Conservation (phyloP, 2,329 filamentous ascomycete genomes). For the Pyricularia sp. region DNA sequence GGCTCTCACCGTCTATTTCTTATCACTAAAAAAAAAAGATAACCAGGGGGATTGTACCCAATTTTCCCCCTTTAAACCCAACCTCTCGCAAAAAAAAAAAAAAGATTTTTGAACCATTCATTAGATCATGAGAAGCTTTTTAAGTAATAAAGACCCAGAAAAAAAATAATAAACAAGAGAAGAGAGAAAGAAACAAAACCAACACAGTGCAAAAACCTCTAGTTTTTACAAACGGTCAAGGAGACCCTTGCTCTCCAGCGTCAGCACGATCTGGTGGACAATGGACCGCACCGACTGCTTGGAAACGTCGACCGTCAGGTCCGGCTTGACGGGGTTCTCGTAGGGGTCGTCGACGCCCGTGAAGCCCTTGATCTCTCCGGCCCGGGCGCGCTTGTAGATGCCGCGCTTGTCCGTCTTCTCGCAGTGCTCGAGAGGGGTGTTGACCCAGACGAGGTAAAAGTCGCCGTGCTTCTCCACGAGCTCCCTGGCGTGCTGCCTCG, state of each 20-base stretch:
- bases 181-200: not conserved
- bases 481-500: conserved; percentile 66
- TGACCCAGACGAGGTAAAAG: conserved; percentile 93
- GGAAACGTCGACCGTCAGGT: conserved; percentile 73
- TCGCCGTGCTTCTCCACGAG: conserved; percentile 76
- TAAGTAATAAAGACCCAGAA: not conserved
- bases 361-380: conserved; percentile 93
- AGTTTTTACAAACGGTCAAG: conserved; percentile 53
- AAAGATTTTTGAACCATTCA: not conserved
- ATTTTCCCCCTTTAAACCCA: not conserved
- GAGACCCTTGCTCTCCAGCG: conserved; percentile 81
- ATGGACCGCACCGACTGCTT: conserved; percentile 83
- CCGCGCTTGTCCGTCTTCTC: conserved; percentile 93
- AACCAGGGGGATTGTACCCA: not conserved
- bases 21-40: not conserved
- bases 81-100: not conserved
- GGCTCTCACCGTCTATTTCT: not conserved
- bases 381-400: conserved; percentile 71
- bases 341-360: conserved; percentile 97
- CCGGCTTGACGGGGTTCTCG: conserved; percentile 67
- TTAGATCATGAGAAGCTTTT: not conserved
- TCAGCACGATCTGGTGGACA: conserved; percentile 89
- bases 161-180: not conserved
- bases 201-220: not conserved
- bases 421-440: conserved; percentile 79